Evolutionary conservation across 2,329 filamentous ascomycete species (phyloP).

Genomic region (Fusarium denticulatum): DNA sequence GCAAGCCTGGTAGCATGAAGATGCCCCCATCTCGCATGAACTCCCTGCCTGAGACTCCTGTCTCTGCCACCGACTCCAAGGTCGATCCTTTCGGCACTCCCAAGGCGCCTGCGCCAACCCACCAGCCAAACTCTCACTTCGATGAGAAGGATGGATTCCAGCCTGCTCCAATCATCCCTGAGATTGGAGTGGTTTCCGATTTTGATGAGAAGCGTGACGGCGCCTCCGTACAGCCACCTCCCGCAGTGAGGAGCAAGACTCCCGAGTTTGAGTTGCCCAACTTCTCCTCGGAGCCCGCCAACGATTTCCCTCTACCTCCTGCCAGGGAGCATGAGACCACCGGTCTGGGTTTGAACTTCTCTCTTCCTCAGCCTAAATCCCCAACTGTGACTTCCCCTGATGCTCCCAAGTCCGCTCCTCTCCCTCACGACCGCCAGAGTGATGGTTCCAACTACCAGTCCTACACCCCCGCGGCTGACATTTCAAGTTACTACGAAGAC

Average conservation of each 20-base stretch:
- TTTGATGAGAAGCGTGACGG: constrained; percentile 45
- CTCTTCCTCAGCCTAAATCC: constrained; percentile 47
- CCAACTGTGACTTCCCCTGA: constrained; percentile 32
- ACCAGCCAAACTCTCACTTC: constrained; percentile 35
- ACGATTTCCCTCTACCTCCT: constrained; percentile 41
- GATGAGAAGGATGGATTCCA: constrained; percentile 45
- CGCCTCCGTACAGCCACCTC: constrained; percentile 44
- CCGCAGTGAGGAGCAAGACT: constrained; percentile 44
- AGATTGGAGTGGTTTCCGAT: constrained; percentile 50
- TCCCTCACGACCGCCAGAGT: constrained; percentile 27
- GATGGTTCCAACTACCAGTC: constrained; percentile 38
- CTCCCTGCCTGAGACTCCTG: constrained; percentile 56
- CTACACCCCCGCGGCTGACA: constrained; percentile 43
- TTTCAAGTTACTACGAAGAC: constrained; percentile 49
- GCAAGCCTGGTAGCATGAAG: constrained; percentile 43
- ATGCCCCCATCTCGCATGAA: constrained; percentile 50
- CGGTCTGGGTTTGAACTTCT: constrained; percentile 50
- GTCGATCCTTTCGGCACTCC: constrained; percentile 51
- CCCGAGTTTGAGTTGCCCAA: constrained; percentile 40
- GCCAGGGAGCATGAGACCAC: constrained; percentile 41
- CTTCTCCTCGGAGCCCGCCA: constrained; percentile 28
- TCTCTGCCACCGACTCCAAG: constrained; percentile 46
- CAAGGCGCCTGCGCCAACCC: constrained; percentile 44
- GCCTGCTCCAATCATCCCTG: constrained; percentile 50
- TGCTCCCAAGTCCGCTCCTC: constrained; percentile 35